These are phyloP conservation scores for Mycosphaerella arachidis DNA, from an alignment of 2,329 filamentous ascomycete genomes.

Conservation along the genomic window DNA sequence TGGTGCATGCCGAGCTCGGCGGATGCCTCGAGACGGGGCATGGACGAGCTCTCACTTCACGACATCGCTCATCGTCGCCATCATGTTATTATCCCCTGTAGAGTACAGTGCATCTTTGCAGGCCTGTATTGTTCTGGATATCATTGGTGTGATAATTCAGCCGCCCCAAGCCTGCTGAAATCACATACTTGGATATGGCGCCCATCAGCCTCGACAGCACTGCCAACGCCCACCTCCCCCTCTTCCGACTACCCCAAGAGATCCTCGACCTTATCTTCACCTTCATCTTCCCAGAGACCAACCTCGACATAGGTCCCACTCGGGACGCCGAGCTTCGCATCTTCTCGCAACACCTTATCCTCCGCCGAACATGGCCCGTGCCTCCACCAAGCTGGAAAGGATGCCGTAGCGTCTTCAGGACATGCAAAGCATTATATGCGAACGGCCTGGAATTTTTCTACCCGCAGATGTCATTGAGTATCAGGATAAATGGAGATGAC, in stretches of 20 bases:
- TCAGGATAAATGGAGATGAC: conserved; percentile 1
- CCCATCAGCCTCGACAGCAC: neutral
- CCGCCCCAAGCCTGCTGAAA: too few species aligned
- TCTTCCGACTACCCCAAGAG: conserved; percentile 1
- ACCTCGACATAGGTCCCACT: neutral
- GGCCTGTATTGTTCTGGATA: too few species aligned
- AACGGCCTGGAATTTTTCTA: conserved; percentile 4
- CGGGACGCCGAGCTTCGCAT: conserved; percentile 1
- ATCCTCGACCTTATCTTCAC: conserved; percentile 1
- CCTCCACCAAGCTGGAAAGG: conserved; percentile 9
- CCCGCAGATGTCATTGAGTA: neutral
- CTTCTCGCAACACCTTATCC: conserved; percentile 1
- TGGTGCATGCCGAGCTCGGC: too few species aligned
- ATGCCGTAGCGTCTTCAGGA: neutral
- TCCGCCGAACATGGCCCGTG: neutral
- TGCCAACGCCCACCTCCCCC: neutral
- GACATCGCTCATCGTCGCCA: too few species aligned
- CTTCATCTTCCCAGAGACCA: neutral
- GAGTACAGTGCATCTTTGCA: too few species aligned
- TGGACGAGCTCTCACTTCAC: too few species aligned
- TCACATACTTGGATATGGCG: neutral
- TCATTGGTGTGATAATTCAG: too few species aligned
- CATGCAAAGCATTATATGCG: conserved; percentile 1
- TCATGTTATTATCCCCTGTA: too few species aligned
- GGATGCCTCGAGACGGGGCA: too few species aligned